Conservation (phyloP, 345 rosid genomes). For the Eucalyptus paniculata region DNA sequence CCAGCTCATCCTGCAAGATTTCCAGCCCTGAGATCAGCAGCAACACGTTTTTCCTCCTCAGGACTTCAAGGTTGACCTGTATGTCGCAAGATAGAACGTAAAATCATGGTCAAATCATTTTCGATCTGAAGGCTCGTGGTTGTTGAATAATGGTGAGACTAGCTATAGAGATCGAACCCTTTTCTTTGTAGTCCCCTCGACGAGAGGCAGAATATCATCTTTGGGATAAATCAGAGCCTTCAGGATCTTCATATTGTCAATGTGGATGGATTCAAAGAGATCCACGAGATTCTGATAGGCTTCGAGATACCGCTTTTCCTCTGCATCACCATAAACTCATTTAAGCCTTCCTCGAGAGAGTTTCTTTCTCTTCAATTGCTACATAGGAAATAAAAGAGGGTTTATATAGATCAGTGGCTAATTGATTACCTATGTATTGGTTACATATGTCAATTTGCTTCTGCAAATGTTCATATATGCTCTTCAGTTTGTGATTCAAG, state of each 20-base stretch:
- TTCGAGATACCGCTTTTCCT: slow-evolving; percentile 48
- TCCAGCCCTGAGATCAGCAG: slow-evolving; percentile 65
- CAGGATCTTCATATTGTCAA: slow-evolving; percentile 83
- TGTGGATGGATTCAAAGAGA: slow-evolving; percentile 48
- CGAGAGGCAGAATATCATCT: slow-evolving; percentile 45
- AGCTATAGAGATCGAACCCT: slow-evolving; percentile 18
- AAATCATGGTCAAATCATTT: neutral
- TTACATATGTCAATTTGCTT: slow-evolving; percentile 43
- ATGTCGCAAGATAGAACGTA: neutral
- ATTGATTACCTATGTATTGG: slow-evolving; percentile 44
- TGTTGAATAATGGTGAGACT: neutral
- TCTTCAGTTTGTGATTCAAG: slow-evolving; percentile 66
- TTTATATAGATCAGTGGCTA: neutral
- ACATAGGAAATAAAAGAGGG: neutral
- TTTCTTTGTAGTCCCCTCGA: slow-evolving; percentile 64
- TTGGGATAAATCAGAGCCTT: slow-evolving; percentile 60
- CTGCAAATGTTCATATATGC: slow-evolving; percentile 48
- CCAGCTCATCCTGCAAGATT: slow-evolving; percentile 55
- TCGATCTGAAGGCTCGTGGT: neutral
- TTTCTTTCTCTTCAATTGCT: neutral
- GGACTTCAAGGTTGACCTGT: slow-evolving; percentile 60
- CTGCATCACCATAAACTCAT: slow-evolving; percentile 17
- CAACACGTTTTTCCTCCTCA: slow-evolving; percentile 72
- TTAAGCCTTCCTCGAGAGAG: neutral
- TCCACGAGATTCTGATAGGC: slow-evolving; percentile 24